Percentiles rank a stretch among this genome's conserved stretches.
These are phyloP conservation scores for Verbena officinalis DNA, from an alignment of 257 asterid species.

Conservation along the genomic window DNA sequence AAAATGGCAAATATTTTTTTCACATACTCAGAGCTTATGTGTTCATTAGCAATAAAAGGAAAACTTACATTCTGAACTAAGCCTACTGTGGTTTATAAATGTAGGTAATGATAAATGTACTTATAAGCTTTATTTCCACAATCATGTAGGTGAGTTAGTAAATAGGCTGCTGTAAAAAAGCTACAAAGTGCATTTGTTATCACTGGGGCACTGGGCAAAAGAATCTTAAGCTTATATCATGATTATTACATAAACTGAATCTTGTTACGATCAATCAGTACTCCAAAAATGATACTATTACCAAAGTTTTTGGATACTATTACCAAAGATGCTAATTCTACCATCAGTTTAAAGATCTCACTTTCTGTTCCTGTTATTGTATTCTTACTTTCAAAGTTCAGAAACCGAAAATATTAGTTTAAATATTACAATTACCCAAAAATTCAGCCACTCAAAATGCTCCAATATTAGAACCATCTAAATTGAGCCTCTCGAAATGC, in stretches of 20 bases:
- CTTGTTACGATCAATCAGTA: not conserved
- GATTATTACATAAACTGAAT: not conserved
- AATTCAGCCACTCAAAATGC: not conserved
- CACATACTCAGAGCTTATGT: not conserved
- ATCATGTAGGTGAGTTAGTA: constrained; percentile 8
- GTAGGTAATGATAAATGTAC: not conserved
- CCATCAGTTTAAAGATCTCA: constrained; percentile 1
- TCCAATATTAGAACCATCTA: not conserved
- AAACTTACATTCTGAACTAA: not conserved
- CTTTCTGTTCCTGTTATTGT: not conserved
- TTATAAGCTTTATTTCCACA: not conserved
- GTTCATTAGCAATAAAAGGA: not conserved
- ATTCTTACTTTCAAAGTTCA: not conserved
- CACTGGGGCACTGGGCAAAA: not conserved
- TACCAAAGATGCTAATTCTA: not conserved
- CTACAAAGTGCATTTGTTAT: not conserved
- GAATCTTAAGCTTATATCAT: constrained; percentile 9
- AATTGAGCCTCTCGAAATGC: not conserved
- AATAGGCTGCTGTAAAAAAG: not conserved
- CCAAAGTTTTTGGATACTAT: not conserved
- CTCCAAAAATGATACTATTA: not conserved
- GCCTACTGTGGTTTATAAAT: constrained; percentile 5
- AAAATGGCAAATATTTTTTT: too few species aligned
- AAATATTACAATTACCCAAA: constrained; percentile 4
- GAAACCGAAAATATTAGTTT: not conserved